Percentiles rank a stretch among this genome's conserved stretches.
phyloP scores from a whole-genome alignment of 352 stramenopile genomes.

The Globisporangium polare region DNA sequence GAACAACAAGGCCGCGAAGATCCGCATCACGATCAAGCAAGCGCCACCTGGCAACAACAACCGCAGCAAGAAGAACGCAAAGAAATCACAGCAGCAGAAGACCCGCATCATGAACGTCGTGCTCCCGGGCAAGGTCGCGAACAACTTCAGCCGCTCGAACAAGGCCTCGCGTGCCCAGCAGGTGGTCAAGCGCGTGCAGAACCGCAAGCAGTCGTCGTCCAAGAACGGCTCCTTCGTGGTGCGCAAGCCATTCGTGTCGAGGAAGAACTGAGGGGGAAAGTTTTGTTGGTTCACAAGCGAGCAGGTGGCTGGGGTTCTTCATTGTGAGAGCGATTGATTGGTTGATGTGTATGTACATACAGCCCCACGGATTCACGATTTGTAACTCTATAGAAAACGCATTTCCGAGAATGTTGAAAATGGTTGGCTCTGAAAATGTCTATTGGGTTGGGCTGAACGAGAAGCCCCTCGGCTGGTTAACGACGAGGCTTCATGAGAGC shows the following conservation, averaged over 20 bases:
- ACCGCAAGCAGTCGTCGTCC: slow-evolving; percentile 19
- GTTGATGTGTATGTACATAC: neutral
- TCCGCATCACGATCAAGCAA: slow-evolving; percentile 33
- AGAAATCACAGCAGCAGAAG: slow-evolving; percentile 28
- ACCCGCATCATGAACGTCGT: slow-evolving; percentile 15
- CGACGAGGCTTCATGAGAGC: neutral
- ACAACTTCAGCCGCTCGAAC: slow-evolving; percentile 12
- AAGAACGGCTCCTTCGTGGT: slow-evolving; percentile 52
- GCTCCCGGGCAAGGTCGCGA: slow-evolving; percentile 14
- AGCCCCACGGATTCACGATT: slow-evolving; percentile 11
- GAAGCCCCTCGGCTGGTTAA: too few species aligned
- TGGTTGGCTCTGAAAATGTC: too few species aligned
- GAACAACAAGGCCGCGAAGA: slow-evolving; percentile 29
- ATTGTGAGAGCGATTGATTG: too few species aligned
- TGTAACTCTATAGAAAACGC: slow-evolving; percentile 14
- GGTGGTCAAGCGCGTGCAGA: slow-evolving; percentile 11
- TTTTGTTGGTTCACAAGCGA: neutral
- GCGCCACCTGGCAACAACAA: slow-evolving; percentile 14
- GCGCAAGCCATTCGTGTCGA: slow-evolving; percentile 37
- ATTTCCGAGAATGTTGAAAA: too few species aligned
- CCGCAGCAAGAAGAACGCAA: slow-evolving; percentile 16
- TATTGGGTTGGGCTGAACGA: too few species aligned
- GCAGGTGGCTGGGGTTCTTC: too few species aligned
- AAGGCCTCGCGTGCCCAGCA: slow-evolving; percentile 4
- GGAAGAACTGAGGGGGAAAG: slow-evolving; percentile 22